Base-by-base conservation (phyloP, 176 grass and related monocot species). In the Cenchrus purpureus region DNA sequence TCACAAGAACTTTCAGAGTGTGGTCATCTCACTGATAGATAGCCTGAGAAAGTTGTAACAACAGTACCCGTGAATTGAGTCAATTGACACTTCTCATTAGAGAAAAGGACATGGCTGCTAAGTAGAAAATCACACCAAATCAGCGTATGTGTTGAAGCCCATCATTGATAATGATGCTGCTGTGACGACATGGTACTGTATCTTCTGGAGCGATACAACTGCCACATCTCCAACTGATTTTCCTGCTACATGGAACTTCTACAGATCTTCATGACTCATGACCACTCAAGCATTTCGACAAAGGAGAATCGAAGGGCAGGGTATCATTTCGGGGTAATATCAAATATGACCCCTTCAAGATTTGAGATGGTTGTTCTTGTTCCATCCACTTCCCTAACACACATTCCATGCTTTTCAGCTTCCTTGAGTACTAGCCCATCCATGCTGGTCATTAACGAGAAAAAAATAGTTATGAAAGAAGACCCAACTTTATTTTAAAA, bases 291-390 rank as follows among this genome's bases (percentile, higher is more conserved):
- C 34, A 77, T 49, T 65, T 51, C 4, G 49, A 56, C 71, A 10
- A 8, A 63, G 55, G 29, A 44, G 49, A 31, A 19, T 20, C 19
- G 0, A 48, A 70, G 12, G 28, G 61, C 34, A 75, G 19, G 48
- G 49, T 63, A 45, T 89, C 81, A 90, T 75, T 82, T 85, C 42
- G 96, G 86, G 70, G 81, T 89, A 57, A 98, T 94, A 34, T 88
- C 86, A 90, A 89, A 92, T 79, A 98, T 95, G 60, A 98, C 91
- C 40, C 97, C 97, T 91, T 91, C 88, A 61, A 96, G 88, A 78
- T 92, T 92, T 14, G 90, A 80, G 56, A 99, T 78, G 60, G 44
- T 74, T 8, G 75, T 89, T 85, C 90, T 92, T 50, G 93, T 96
- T 79, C 90, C 97, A 62, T 84, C 73, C 51, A 99, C 89, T 87